phyloP scores from a whole-genome alignment of 345 rosid genomes.

The Ceriops zippeliana region DNA sequence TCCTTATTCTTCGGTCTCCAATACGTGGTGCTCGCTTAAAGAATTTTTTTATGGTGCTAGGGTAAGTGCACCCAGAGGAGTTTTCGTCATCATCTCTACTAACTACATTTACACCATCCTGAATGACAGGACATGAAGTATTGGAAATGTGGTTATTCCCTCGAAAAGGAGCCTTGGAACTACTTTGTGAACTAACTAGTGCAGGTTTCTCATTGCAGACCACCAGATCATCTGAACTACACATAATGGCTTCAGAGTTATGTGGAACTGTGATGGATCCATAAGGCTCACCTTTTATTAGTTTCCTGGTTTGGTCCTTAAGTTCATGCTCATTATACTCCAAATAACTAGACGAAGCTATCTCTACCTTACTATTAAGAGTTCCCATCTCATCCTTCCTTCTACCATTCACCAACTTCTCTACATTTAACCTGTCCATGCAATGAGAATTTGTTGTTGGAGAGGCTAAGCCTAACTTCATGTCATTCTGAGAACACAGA shows the following conservation, averaged over 20 bases:
- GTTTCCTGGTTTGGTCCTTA: constrained; percentile 36
- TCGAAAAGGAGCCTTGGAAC: constrained; percentile 33
- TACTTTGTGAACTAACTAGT: constrained; percentile 50
- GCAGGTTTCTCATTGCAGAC: constrained; percentile 54
- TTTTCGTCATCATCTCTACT: constrained; percentile 89
- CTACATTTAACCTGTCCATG: constrained; percentile 40
- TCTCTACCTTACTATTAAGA: constrained; percentile 38
- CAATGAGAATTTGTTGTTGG: constrained; percentile 39
- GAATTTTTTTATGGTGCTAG: constrained; percentile 46
- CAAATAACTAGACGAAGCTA: constrained; percentile 22
- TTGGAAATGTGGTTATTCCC: constrained; percentile 31
- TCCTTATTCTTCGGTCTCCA: constrained; percentile 87
- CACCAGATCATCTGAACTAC: constrained; percentile 41
- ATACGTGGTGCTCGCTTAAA: constrained; percentile 61
- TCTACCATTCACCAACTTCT: constrained; percentile 37
- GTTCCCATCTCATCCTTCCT: constrained; percentile 40
- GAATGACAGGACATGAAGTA: constrained; percentile 32
- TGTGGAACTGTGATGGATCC: constrained; percentile 25
- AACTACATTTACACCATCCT: constrained; percentile 65
- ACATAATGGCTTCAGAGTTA: constrained; percentile 27
- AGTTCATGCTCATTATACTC: constrained; percentile 36
- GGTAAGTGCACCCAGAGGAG: constrained; percentile 66
- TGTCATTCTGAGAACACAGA: constrained; percentile 32
- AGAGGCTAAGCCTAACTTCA: constrained; percentile 43
- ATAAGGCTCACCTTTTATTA: constrained; percentile 29